Evolutionary conservation across 768 basidiomycete genomes (phyloP).

Genomic region (Leccinellum albellum): DNA sequence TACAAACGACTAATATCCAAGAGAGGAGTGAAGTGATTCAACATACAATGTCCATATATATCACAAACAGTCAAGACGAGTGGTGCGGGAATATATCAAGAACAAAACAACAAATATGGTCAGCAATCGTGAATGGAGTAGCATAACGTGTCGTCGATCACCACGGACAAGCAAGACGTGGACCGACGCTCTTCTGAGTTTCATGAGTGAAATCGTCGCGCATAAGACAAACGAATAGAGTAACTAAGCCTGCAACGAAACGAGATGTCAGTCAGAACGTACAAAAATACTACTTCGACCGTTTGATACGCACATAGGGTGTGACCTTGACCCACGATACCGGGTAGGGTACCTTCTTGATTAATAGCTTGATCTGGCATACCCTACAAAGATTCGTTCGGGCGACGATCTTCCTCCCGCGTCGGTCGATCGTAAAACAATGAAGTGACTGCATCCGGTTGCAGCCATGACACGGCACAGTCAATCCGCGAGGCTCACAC

Average conservation of each 20-base stretch:
- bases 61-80: background rate
- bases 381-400: constrained; percentile 26
- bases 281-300: background rate
- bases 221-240: background rate
- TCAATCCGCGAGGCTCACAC: constrained; percentile 22
- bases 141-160: constrained; percentile 1
- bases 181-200: background rate
- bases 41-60: background rate
- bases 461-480: constrained; percentile 25
- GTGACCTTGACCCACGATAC: constrained; percentile 21
- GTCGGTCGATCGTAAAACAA: constrained; percentile 21
- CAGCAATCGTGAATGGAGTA: background rate
- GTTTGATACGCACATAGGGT: constrained; percentile 12
- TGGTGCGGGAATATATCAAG: background rate
- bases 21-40: background rate
- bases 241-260: constrained; percentile 7
- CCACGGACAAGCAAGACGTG: background rate
- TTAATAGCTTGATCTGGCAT: constrained; percentile 31
- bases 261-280: constrained; percentile 4
- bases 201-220: background rate
- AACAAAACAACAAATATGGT: background rate
- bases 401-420: constrained; percentile 17
- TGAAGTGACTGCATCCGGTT: constrained; percentile 26
- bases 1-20: background rate
- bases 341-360: constrained; percentile 20